These are phyloP conservation scores for Iris pallida DNA, from an alignment of 116 monocot genomes.

Conservation along the genomic window DNA sequence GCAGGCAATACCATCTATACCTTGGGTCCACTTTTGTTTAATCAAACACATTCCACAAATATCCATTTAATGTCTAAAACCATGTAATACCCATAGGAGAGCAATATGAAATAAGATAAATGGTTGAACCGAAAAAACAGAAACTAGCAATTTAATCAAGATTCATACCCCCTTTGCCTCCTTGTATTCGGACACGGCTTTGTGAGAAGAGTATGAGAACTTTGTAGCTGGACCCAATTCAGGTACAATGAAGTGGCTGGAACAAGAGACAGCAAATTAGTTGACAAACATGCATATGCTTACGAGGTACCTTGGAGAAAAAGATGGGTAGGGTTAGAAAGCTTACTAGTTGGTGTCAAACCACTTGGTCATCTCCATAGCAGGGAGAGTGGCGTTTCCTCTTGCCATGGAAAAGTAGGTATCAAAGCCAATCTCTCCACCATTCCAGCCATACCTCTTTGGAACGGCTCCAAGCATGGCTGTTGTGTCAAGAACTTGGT, in stretches of 20 bases:
- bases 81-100: too few species aligned
- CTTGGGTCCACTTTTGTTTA: too few species aligned
- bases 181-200: slow-evolving; percentile 47
- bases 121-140: not conserved
- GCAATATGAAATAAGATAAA: too few species aligned
- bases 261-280: slow-evolving; percentile 1
- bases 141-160: not conserved
- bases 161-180: slow-evolving; percentile 13
- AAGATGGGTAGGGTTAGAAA: not conserved
- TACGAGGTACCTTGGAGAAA: not conserved
- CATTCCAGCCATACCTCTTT: slow-evolving; percentile 27
- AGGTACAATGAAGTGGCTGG: slow-evolving; percentile 49
- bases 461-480: slow-evolving; percentile 42
- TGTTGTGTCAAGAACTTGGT: slow-evolving; percentile 31
- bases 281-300: not conserved
- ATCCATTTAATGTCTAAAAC: not conserved
- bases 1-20: too few species aligned
- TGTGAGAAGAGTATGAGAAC: slow-evolving; percentile 45
- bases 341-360: slow-evolving; percentile 51
- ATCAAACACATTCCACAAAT: not conserved
- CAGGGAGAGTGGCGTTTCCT: slow-evolving; percentile 38
- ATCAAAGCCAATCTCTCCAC: slow-evolving; percentile 39
- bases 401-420: slow-evolving; percentile 43
- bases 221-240: slow-evolving; percentile 33
- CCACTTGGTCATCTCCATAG: slow-evolving; percentile 56